These are phyloP conservation scores for Kwoniella pini DNA, from an alignment of 768 basidiomycete genomes.

Conservation along the genomic window DNA sequence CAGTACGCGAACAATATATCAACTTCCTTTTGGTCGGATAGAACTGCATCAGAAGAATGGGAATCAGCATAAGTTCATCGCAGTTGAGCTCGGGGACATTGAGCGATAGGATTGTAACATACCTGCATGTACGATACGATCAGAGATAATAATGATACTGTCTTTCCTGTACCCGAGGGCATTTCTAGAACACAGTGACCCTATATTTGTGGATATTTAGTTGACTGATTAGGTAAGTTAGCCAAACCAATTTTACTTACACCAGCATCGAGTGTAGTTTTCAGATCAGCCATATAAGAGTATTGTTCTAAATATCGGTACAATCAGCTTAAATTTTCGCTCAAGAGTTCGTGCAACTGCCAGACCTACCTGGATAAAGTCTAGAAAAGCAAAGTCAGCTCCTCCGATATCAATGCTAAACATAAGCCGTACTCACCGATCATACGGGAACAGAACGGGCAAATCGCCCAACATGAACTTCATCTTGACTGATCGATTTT, in stretches of 20 bases:
- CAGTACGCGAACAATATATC: constrained; percentile 98
- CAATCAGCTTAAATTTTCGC: constrained; percentile 10
- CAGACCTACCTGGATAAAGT: constrained; percentile 81
- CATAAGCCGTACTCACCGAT: constrained; percentile 33
- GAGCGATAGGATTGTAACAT: constrained; percentile 26
- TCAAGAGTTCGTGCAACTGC: too few species aligned
- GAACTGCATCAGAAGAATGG: constrained; percentile 63
- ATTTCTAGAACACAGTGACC: constrained; percentile 99
- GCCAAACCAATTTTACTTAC: constrained; percentile 57
- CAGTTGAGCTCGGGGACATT: neutral
- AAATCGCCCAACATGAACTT: constrained; percentile 49
- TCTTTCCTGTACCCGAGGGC: constrained; percentile 99
- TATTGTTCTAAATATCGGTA: constrained; percentile 74
- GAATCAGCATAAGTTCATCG: neutral
- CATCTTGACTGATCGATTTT: constrained; percentile 31
- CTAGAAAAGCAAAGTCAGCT: constrained; percentile 76
- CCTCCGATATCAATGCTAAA: constrained; percentile 56
- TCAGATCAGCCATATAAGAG: constrained; percentile 98
- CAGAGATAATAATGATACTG: constrained; percentile 88
- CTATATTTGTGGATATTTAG: too few species aligned
- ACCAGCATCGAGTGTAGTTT: constrained; percentile 90
- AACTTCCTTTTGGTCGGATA: constrained; percentile 89
- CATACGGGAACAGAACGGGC: constrained; percentile 54
- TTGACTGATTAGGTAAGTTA: neutral
- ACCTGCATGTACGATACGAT: constrained; percentile 99